Percentiles rank a stretch among this genome's conserved stretches.
Evolutionary conservation across 2,329 filamentous ascomycete genomes (phyloP).

Genomic region (Aspergillus sp.): DNA sequence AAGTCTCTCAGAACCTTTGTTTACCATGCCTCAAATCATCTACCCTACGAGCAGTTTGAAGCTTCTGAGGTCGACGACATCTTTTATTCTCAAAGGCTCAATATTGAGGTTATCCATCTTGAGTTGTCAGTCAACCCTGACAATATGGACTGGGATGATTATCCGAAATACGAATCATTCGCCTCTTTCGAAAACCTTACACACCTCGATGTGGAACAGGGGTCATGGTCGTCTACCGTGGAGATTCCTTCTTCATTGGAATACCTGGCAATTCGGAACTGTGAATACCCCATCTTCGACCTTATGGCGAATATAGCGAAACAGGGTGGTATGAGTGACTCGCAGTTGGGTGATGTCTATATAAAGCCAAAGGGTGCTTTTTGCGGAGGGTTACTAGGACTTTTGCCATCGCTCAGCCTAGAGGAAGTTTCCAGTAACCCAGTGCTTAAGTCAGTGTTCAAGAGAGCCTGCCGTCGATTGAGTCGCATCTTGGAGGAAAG

Average conservation of each 20-base stretch:
- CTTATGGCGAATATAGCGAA: slow-evolving; percentile 4
- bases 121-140: not conserved
- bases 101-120: slow-evolving; percentile 1
- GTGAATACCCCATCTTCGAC: slow-evolving; percentile 1
- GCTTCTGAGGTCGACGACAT: not conserved
- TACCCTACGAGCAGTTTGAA: not conserved
- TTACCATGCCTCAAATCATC: not conserved
- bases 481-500: not conserved
- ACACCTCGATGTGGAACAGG: slow-evolving; percentile 4
- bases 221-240: not conserved
- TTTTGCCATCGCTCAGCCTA: not conserved
- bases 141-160: not conserved
- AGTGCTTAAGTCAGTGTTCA: not conserved
- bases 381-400: not conserved
- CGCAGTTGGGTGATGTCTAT: not conserved
- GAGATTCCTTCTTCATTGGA: slow-evolving; percentile 1
- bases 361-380: not conserved
- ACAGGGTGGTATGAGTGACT: not conserved
- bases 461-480: not conserved
- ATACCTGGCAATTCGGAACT: not conserved
- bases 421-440: not conserved
- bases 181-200: slow-evolving; percentile 1
- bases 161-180: slow-evolving; percentile 3
- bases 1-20: not conserved
- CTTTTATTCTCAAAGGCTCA: slow-evolving; percentile 1